A percentile compares a stretch with the other conserved stretches of the same genome.
Conservation (phyloP, 495 filamentous ascomycete genomes). For the Penicillium daleae region DNA sequence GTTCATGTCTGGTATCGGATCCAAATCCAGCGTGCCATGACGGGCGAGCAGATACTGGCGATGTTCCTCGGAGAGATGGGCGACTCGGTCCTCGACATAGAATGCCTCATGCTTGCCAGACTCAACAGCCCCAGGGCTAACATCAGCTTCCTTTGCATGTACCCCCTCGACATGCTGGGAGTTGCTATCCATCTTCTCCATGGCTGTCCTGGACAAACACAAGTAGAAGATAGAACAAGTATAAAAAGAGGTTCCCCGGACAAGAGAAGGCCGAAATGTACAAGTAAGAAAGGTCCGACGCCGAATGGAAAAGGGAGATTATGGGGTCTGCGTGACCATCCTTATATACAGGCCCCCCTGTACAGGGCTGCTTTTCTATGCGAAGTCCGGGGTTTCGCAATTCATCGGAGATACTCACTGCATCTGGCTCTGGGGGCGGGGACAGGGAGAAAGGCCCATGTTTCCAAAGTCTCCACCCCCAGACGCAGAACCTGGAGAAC, state of each 20-base stretch:
- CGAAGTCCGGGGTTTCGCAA: background rate
- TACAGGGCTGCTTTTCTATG: background rate
- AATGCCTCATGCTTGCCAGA: constrained; percentile 22
- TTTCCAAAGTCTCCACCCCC: background rate
- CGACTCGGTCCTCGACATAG: constrained; percentile 28
- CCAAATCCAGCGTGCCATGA: constrained; percentile 55
- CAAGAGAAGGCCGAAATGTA: background rate
- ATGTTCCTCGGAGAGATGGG: constrained; percentile 32
- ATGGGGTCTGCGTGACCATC: background rate
- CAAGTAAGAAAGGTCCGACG: background rate
- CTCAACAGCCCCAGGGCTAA: constrained; percentile 16
- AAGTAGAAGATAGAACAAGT: background rate
- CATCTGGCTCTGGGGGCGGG: constrained; percentile 12
- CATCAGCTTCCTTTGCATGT: constrained; percentile 17
- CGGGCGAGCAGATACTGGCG: constrained; percentile 49
- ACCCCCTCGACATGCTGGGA: constrained; percentile 25
- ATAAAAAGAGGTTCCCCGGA: background rate
- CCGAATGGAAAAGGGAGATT: background rate
- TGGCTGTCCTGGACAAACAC: background rate
- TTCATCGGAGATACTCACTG: background rate
- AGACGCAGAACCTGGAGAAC: constrained; percentile 1
- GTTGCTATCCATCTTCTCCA: constrained; percentile 24
- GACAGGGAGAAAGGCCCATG: background rate
- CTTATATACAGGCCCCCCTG: background rate
- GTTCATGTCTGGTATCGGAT: constrained; percentile 51